Conservation (phyloP, 2,329 filamentous ascomycete species). For the Apiospora phragmitis region DNA sequence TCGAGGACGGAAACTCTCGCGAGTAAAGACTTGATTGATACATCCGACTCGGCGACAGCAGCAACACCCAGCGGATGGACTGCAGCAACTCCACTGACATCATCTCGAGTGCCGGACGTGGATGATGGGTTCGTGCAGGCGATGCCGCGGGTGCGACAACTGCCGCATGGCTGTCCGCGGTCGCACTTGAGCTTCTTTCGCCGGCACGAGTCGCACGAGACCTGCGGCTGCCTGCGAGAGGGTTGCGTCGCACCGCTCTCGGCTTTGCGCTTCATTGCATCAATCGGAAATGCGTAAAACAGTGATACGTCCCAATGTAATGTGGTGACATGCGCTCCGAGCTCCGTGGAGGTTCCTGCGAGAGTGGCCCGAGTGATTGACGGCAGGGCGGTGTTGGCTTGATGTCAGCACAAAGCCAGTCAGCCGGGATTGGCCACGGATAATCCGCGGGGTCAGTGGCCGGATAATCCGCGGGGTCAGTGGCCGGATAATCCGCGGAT, state of each 20-base stretch:
- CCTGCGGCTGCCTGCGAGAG: conserved; percentile 29
- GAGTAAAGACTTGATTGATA: conserved; percentile 21
- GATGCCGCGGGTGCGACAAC: conserved; percentile 27
- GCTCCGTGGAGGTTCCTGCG: background rate
- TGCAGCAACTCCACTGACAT: too few species aligned
- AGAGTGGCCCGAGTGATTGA: too few species aligned
- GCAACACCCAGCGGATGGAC: too few species aligned
- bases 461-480: background rate
- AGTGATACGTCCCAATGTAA: background rate
- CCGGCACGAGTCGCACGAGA: conserved; percentile 33
- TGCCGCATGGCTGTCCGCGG: conserved; percentile 28
- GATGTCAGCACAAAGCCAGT: background rate
- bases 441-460: background rate
- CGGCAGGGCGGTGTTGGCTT: background rate
- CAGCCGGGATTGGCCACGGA: background rate
- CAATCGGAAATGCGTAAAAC: background rate
- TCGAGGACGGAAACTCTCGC: conserved; percentile 28
- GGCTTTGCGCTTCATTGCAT: conserved; percentile 20
- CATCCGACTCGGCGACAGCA: background rate
- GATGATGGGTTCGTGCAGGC: conserved; percentile 17
- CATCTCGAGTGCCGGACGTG: background rate
- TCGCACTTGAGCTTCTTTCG: conserved; percentile 36
- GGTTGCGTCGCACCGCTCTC: background rate
- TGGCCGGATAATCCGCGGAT: conserved; percentile 3
- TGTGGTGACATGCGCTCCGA: background rate